Conservation (phyloP, 352 stramenopile genomes). For the Phytophthora constricta region DNA sequence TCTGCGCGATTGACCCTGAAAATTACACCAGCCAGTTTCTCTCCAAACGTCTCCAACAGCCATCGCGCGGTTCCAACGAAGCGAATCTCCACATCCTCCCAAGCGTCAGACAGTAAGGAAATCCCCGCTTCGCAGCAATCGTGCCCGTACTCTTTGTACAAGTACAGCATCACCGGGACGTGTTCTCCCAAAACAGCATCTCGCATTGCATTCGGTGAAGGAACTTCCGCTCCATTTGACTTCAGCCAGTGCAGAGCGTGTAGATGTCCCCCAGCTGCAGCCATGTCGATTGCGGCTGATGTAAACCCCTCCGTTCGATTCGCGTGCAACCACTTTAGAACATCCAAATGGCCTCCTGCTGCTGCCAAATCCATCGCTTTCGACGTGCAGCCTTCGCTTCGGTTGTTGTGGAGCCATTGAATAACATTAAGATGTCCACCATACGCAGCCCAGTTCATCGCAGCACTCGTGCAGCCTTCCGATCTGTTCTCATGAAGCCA, state of each 20-base stretch:
- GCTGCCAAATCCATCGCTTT: slow-evolving; percentile 26
- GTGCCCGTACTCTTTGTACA: slow-evolving; percentile 22
- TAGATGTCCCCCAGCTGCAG: slow-evolving; percentile 18
- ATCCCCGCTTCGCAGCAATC: slow-evolving; percentile 22
- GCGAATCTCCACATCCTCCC: slow-evolving; percentile 21
- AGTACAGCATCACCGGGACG: slow-evolving; percentile 29
- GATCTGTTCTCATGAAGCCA: slow-evolving; percentile 27
- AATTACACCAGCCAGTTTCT: slow-evolving; percentile 14
- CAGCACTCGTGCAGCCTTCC: slow-evolving; percentile 25
- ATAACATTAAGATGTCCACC: slow-evolving; percentile 20
- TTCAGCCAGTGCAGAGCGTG: slow-evolving; percentile 22
- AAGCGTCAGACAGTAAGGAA: slow-evolving; percentile 22
- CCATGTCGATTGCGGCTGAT: slow-evolving; percentile 18
- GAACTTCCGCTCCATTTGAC: slow-evolving; percentile 10
- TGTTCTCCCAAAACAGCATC: slow-evolving; percentile 23
- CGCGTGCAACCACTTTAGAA: slow-evolving; percentile 29
- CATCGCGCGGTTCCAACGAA: slow-evolving; percentile 16
- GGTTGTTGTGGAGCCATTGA: slow-evolving; percentile 26
- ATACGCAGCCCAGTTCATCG: slow-evolving; percentile 32
- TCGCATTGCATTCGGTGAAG: slow-evolving; percentile 24
- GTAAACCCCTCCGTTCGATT: slow-evolving; percentile 8
- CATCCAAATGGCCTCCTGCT: slow-evolving; percentile 17
- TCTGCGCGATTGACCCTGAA: slow-evolving; percentile 27
- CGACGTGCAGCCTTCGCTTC: slow-evolving; percentile 11
- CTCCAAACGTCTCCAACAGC: slow-evolving; percentile 22